A percentile compares a stretch with the other conserved stretches of the same genome.
These are phyloP conservation scores for Pelargonium myrrhifolium DNA, from an alignment of 441 rosid species.

Conservation along the genomic window DNA sequence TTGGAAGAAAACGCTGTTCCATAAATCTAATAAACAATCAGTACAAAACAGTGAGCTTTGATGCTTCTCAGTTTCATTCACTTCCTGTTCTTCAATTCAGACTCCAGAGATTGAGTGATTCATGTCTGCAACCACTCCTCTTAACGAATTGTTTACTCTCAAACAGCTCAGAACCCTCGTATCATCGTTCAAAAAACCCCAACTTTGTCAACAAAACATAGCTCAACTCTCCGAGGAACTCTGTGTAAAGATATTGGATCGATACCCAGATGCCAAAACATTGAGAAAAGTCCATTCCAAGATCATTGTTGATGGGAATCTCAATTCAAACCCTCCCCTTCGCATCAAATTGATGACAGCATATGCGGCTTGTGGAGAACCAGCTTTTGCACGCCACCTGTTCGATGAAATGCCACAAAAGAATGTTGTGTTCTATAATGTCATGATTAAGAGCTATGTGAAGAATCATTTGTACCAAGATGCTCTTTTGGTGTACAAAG, in stretches of 20 bases:
- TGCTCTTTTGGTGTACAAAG: conserved; percentile 36
- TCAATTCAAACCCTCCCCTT: conserved; percentile 31
- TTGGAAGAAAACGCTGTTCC: no score
- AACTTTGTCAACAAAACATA: conserved; percentile 10
- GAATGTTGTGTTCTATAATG: conserved; percentile 47
- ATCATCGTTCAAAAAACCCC: conserved; percentile 15
- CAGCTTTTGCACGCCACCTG: conserved; percentile 34
- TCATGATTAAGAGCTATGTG: conserved; percentile 49
- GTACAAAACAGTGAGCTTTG: no score
- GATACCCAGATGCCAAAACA: conserved; percentile 37
- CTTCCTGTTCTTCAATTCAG: no score
- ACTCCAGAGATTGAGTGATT: not conserved
- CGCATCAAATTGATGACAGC: conserved; percentile 45
- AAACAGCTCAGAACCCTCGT: conserved; percentile 16
- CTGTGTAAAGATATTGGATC: conserved; percentile 34
- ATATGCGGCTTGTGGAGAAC: conserved; percentile 33
- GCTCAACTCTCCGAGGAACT: conserved; percentile 17
- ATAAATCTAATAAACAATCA: no score
- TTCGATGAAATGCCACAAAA: conserved; percentile 46
- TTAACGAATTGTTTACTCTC: not conserved
- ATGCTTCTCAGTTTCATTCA: no score
- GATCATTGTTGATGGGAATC: conserved; percentile 23
- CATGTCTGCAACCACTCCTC: not conserved
- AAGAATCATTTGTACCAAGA: conserved; percentile 32
- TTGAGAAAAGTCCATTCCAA: conserved; percentile 34